Percentiles rank a stretch among this genome's conserved stretches.
phyloP scores from a whole-genome alignment of 2,329 filamentous ascomycete species.

The Plectosphaerella sp. region DNA sequence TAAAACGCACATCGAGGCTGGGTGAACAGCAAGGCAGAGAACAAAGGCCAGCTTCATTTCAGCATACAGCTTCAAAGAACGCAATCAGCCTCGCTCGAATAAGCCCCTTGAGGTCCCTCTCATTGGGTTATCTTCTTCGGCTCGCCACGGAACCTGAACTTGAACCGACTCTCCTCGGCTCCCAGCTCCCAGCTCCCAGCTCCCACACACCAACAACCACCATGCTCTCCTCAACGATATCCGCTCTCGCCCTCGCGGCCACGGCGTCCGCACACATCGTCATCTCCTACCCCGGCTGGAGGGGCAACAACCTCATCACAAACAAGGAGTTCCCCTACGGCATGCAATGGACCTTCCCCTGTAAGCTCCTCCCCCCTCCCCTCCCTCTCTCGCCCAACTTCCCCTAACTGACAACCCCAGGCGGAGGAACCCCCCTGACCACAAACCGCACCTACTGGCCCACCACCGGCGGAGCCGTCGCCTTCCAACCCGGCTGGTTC shows the following conservation, averaged over 20 bases:
- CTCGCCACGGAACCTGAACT: not conserved
- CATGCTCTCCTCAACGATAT: slow-evolving; percentile 43
- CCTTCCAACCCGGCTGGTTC: slow-evolving; percentile 95
- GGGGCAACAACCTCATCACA: slow-evolving; percentile 79
- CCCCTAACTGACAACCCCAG: slow-evolving; percentile 39
- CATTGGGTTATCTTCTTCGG: not conserved
- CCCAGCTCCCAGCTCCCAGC: not conserved
- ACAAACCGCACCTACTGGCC: slow-evolving; percentile 92
- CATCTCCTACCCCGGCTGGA: slow-evolving; percentile 80
- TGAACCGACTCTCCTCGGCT: not conserved
- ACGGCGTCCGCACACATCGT: slow-evolving; percentile 68
- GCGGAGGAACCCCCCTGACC: slow-evolving; percentile 75
- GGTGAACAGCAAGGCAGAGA: not conserved
- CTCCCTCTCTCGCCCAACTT: not conserved
- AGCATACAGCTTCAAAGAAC: not conserved
- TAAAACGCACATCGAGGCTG: too few species aligned
- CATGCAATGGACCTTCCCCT: slow-evolving; percentile 95
- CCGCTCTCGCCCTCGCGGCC: slow-evolving; percentile 39
- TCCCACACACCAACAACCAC: slow-evolving; percentile 13
- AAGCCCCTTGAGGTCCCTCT: not conserved
- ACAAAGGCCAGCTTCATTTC: not conserved
- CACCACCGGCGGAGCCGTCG: slow-evolving; percentile 76
- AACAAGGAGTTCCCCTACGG: slow-evolving; percentile 79
- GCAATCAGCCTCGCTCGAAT: not conserved
- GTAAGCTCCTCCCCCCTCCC: slow-evolving; percentile 49